A percentile compares a stretch with the other conserved stretches of the same genome.
Evolutionary conservation across 1,139 yeast genomes (phyloP).

Genomic region (Yamadazyma diddensiae): DNA sequence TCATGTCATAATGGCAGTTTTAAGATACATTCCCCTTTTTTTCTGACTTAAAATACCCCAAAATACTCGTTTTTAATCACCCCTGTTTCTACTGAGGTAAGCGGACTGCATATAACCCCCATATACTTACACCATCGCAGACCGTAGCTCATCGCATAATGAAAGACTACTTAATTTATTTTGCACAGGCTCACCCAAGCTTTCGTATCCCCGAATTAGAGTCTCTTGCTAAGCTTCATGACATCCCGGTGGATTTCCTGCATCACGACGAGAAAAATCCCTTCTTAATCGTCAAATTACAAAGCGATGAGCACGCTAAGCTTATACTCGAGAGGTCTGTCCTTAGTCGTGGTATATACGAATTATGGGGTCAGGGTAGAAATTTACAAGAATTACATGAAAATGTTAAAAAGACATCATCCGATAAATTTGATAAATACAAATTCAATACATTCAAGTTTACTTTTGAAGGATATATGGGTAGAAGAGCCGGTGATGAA

Average conservation of each 20-base stretch:
- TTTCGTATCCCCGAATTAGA: conserved; percentile 83
- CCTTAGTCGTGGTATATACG: conserved; percentile 73
- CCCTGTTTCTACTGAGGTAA: too few relatives aligned
- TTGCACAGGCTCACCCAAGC: conserved; percentile 80
- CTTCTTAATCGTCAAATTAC: conserved; percentile 64
- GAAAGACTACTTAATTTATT: conserved; percentile 66
- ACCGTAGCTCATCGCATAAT: too few relatives aligned
- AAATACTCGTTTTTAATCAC: too few relatives aligned
- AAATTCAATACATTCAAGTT: conserved; percentile 65
- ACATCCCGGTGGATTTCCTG: conserved; percentile 57
- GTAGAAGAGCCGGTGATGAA: conserved; percentile 53
- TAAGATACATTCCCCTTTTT: too few relatives aligned
- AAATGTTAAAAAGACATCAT: conserved; percentile 37
- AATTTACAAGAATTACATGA: conserved; percentile 57
- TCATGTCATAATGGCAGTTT: too few relatives aligned
- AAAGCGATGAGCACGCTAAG: conserved; percentile 63
- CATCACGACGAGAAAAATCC: conserved; percentile 62
- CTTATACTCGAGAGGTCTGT: conserved; percentile 66
- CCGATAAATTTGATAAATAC: conserved; percentile 30
- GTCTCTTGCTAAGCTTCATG: conserved; percentile 68
- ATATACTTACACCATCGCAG: too few relatives aligned
- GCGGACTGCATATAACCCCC: not conserved
- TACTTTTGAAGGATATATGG: conserved; percentile 74
- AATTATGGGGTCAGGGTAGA: conserved; percentile 75
- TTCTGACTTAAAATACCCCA: too few relatives aligned